These are phyloP conservation scores for Zoysia matrella DNA, from an alignment of 202 grass and related monocot species.

Conservation along the genomic window DNA sequence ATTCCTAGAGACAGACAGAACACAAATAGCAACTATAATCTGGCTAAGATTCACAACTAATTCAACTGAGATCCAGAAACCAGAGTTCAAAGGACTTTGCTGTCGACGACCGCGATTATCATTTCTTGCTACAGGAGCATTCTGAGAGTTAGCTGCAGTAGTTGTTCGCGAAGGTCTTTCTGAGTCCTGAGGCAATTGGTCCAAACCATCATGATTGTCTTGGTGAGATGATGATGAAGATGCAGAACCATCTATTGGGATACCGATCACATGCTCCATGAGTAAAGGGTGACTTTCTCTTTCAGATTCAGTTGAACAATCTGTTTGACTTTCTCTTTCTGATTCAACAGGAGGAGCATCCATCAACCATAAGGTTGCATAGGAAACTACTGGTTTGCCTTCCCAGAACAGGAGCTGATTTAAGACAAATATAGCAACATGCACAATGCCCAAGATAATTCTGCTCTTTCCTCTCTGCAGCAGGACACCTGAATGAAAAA, in stretches of 20 bases:
- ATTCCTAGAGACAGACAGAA: slow-evolving; percentile 70
- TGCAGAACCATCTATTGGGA: slow-evolving; percentile 51
- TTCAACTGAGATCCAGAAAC: slow-evolving; percentile 85
- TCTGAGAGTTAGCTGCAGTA: slow-evolving; percentile 44
- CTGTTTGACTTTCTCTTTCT: slow-evolving; percentile 42
- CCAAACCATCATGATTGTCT: slow-evolving; percentile 38
- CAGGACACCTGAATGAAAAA: slow-evolving; percentile 39
- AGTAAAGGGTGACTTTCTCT: slow-evolving; percentile 54
- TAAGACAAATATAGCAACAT: neutral
- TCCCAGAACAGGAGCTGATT: slow-evolving; percentile 35
- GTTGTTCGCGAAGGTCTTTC: slow-evolving; percentile 47
- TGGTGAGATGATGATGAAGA: slow-evolving; percentile 61
- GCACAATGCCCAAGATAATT: slow-evolving; percentile 18
- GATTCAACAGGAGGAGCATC: slow-evolving; percentile 49
- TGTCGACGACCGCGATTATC: slow-evolving; percentile 50
- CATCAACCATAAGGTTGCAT: slow-evolving; percentile 59
- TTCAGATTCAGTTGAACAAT: neutral
- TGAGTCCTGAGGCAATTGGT: slow-evolving; percentile 40
- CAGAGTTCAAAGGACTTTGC: slow-evolving; percentile 81
- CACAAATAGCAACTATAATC: slow-evolving; percentile 76
- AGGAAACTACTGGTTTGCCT: slow-evolving; percentile 23
- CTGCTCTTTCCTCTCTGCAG: neutral
- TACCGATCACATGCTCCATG: slow-evolving; percentile 63
- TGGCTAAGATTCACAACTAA: slow-evolving; percentile 75
- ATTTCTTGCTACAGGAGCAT: slow-evolving; percentile 46